Evolutionary conservation across 2,329 filamentous ascomycete species (phyloP), one percentile per base, ranked within the genome.

Genomic region (Fusarium sp.): DNA sequence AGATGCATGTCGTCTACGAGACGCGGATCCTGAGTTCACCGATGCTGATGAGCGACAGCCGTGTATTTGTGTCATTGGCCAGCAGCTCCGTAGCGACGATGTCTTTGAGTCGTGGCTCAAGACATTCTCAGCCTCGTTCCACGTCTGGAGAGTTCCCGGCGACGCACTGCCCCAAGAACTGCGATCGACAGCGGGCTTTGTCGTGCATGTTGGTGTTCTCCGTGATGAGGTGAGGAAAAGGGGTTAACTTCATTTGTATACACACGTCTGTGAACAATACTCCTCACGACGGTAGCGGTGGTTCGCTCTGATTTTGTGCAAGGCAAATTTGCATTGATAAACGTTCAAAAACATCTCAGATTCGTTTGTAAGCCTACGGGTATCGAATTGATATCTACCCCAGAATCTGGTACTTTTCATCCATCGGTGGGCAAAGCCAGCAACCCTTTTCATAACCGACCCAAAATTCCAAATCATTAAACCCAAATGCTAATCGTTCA

Each of bases 61-160:
- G 3, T 90, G 91, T 6, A 66, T 97, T 1, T 93, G 91, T 72
- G 77, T 98, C 6, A 83, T 98, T 46, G 94, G 91, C 24, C 94
- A 98, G 79, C 94, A 98, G 76, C 84, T 97, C 44, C 87, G 95
- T 28, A 89, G 92, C 26, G 86, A 91, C 3, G 90, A 93, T 31
- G 91, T 98, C 6, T 95, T 98, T 68, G 89, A 94, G 69, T 79
- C 82, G 12, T 98, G 93, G 92, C 77, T 97, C 44, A 80, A 80
- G 60, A 84, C 85, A 48, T 93, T 97, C 64, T 77, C 85, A 58
- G 73, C 73, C 29, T 73, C 75, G 8, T 98, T 98, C 70, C 80
- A 81, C 10, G 87, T 90, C 7, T 98, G 93, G 92, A 84, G 91
- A 54, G 76, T 97, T 6, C 86, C 88, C 0, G 88, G 92, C 70